Percentiles rank a stretch among this genome's conserved stretches.
Conservation (phyloP, 2,329 filamentous ascomycete genomes). For the Tolypocladium pustulatum region DNA sequence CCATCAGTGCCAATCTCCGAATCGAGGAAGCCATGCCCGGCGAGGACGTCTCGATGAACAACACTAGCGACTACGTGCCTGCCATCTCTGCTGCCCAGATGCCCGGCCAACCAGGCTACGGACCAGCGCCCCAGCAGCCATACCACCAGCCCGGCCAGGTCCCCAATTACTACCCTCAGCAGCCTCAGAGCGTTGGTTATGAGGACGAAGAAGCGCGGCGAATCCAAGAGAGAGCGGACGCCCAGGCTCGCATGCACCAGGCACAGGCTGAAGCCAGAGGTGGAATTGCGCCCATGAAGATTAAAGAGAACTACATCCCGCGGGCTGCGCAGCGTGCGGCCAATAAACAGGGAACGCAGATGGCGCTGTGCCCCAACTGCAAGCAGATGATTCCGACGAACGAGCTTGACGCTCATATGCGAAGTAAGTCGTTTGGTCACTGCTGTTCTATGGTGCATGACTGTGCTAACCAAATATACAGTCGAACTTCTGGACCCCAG, state of each 20-base stretch:
- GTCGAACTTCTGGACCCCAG: slow-evolving; percentile 87
- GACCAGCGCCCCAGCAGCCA: slow-evolving; percentile 25
- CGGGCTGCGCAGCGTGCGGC: slow-evolving; percentile 65
- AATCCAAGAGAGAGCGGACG: slow-evolving; percentile 52
- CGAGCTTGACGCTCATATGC: slow-evolving; percentile 87
- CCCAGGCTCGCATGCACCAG: slow-evolving; percentile 56
- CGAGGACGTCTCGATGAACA: slow-evolving; percentile 41
- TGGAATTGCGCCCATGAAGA: slow-evolving; percentile 66
- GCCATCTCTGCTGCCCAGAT: slow-evolving; percentile 10
- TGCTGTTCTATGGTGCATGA: background rate
- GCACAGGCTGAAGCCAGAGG: slow-evolving; percentile 69
- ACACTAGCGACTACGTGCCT: slow-evolving; percentile 20
- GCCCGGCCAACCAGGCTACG: slow-evolving; percentile 33
- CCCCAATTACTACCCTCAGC: slow-evolving; percentile 21
- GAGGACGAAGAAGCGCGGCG: slow-evolving; percentile 53
- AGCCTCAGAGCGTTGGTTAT: slow-evolving; percentile 27
- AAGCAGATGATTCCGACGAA: slow-evolving; percentile 77
- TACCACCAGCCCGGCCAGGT: slow-evolving; percentile 20
- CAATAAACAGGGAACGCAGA: slow-evolving; percentile 52
- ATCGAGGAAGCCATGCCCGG: slow-evolving; percentile 95
- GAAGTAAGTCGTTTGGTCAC: slow-evolving; percentile 44
- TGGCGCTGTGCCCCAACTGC: slow-evolving; percentile 84
- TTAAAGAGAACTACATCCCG: slow-evolving; percentile 86
- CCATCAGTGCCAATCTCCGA: slow-evolving; percentile 68
- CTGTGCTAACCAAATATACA: slow-evolving; percentile 29